A percentile compares a stretch with the other conserved stretches of the same genome.
Conservation (phyloP, 495 filamentous ascomycete species). For the Ramalina peruviana region DNA sequence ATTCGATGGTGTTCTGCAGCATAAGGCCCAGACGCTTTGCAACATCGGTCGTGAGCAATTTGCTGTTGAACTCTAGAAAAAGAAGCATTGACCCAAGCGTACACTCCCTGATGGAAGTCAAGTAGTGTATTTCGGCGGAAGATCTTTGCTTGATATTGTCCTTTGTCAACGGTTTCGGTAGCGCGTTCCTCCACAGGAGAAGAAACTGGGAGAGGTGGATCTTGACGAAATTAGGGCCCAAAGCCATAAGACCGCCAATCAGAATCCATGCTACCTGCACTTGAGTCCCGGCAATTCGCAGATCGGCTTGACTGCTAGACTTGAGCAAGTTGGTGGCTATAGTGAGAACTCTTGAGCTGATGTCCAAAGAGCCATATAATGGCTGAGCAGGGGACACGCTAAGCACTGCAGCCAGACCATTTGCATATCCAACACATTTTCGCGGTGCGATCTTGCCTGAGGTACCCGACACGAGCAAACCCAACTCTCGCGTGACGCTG, state of each 20-base stretch:
- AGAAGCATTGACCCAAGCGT: slow-evolving; percentile 80
- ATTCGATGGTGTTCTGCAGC: slow-evolving; percentile 90
- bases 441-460: slow-evolving; percentile 66
- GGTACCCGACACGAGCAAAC: slow-evolving; percentile 40
- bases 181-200: slow-evolving; percentile 93
- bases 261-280: slow-evolving; percentile 97
- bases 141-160: slow-evolving; percentile 74
- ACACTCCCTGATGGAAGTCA: slow-evolving; percentile 92
- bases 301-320: slow-evolving; percentile 77
- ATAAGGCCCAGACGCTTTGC: slow-evolving; percentile 84
- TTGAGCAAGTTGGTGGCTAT: slow-evolving; percentile 89
- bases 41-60: slow-evolving; percentile 82
- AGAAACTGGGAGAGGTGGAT: slow-evolving; percentile 92
- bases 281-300: slow-evolving; percentile 83
- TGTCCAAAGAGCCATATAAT: slow-evolving; percentile 86
- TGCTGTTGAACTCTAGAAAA: slow-evolving; percentile 89
- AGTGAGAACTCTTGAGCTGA: slow-evolving; percentile 80
- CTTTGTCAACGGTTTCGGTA: slow-evolving; percentile 84
- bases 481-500: slow-evolving; percentile 75
- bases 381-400: slow-evolving; percentile 80
- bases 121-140: slow-evolving; percentile 75
- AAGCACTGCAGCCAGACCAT: slow-evolving; percentile 82
- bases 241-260: slow-evolving; percentile 89
- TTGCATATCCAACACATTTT: slow-evolving; percentile 80
- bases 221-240: slow-evolving; percentile 97